These are phyloP conservation scores for Yamadazyma spencermartinsiae DNA, from an alignment of 1,139 yeast species.

Conservation along the genomic window DNA sequence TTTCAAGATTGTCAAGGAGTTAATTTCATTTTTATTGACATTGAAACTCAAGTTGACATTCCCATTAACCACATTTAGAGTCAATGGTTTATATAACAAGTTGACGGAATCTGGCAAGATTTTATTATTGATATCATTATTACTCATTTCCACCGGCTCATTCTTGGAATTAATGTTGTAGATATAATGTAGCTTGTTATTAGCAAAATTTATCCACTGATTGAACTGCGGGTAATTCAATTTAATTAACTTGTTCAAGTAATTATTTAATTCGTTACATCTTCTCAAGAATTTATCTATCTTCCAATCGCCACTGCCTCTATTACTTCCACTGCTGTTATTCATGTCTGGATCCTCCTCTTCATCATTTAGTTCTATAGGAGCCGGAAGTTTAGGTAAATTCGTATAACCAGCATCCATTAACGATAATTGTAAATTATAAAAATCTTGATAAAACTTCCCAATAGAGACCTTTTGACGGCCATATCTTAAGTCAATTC, in stretches of 20 bases:
- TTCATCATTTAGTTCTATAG: conserved; percentile 28
- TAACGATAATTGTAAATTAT: conserved; percentile 36
- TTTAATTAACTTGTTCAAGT: conserved; percentile 28
- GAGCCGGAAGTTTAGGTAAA: conserved; percentile 46
- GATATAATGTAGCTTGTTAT: conserved; percentile 9
- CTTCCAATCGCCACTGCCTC: conserved; percentile 1
- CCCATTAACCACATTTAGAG: conserved; percentile 31
- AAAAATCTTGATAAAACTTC: conserved; percentile 47
- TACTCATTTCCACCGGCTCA: conserved; percentile 8
- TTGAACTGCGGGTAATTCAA: conserved; percentile 21
- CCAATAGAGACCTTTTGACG: conserved; percentile 33
- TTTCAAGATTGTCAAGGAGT: conserved; percentile 30
- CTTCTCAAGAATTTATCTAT: conserved; percentile 21
- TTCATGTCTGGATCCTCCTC: conserved; percentile 6
- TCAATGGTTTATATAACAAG: conserved; percentile 22
- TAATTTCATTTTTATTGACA: conserved; percentile 26
- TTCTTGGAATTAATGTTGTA: conserved; percentile 7
- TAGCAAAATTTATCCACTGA: conserved; percentile 33
- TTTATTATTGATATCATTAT: conserved; percentile 24
- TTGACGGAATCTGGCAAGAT: conserved; percentile 27
- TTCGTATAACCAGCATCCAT: conserved; percentile 12
- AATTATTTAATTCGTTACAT: conserved; percentile 35
- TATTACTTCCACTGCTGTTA: background rate
- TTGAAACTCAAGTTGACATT: conserved; percentile 31
- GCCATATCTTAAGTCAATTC: conserved; percentile 39